Evolutionary conservation across 495 filamentous ascomycete species (phyloP), one percentile per base, ranked within the genome.

Genomic region (Xylaria curta): DNA sequence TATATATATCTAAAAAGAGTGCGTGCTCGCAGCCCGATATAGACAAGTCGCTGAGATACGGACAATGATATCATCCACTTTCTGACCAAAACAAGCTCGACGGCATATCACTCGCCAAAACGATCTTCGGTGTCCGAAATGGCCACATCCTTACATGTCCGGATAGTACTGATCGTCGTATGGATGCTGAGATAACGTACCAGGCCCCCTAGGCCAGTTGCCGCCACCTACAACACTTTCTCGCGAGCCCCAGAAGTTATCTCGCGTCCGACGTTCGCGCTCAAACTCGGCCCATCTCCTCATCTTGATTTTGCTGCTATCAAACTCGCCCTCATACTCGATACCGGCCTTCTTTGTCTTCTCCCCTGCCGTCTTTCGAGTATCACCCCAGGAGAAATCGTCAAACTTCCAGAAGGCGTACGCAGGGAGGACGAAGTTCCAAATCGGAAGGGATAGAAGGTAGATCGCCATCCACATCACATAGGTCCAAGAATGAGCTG

Each of bases 331-430:
- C 83, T 98, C 95, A 69, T 91, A 91, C 73, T 94, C 93, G 38
- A 92, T 91, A 54, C 93, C 93, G 1, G 89, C 89, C 74, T 87
- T 86, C 84, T 94, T 93, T 12, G 87, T 89, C 84, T 93, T 94
- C 76, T 97, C 97, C 3, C 94, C 95, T 1, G 91, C 94, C 15
- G 95, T 97, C 88, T 98, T 97, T 36, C 97, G 89, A 36, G 97
- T 99, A 75, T 99, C 97, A 73, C 97, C 97, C 96, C 97, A 99
- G 77, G 93, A 96, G 85, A 99, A 99, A 82, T 99, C 97, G 77
- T 99, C 97, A 80, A 99, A 99, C 80, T 99, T 98, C 97, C 97
- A 99, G 85, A 94, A 99, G 7, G 97, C 93, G 76, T 99, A 99
- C 19, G 88, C 88, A 0, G 97, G 97, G 4, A 99, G 91, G 19